phyloP scores from a whole-genome alignment of 768 basidiomycete species.

The Kwoniella dejecticola region DNA sequence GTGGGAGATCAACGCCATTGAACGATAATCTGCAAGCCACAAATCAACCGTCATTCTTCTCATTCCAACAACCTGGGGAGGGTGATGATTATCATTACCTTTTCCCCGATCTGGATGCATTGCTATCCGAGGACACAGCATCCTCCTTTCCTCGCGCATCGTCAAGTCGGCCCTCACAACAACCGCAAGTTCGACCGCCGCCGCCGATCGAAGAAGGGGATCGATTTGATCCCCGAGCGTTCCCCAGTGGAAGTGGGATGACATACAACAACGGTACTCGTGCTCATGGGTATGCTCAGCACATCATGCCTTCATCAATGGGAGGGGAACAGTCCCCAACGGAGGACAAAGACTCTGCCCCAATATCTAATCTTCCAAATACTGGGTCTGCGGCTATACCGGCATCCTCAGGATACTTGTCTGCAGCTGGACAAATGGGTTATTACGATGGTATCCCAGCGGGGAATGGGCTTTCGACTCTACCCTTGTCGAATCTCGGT shows the following conservation, averaged over 20 bases:
- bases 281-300: slow-evolving; percentile 10
- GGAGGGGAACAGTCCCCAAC: background rate
- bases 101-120: slow-evolving; percentile 39
- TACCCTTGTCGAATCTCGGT: background rate
- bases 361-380: no score
- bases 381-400: no score
- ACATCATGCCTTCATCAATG: background rate
- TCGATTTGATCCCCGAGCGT: background rate
- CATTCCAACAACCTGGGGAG: slow-evolving; percentile 3
- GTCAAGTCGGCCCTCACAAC: background rate
- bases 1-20: background rate
- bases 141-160: background rate
- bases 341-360: background rate
- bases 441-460: no score
- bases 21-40: background rate
- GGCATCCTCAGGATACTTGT: no score
- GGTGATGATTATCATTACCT: slow-evolving; percentile 35
- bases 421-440: no score
- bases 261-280: background rate
- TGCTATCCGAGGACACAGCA: background rate
- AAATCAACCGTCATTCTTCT: background rate
- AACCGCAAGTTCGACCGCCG: background rate
- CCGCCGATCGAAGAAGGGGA: background rate
- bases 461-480: no score
- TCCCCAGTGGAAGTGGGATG: slow-evolving; percentile 3